These are phyloP conservation scores for Fusarium circinatum DNA, from an alignment of 2,329 filamentous ascomycete species.

Conservation along the genomic window DNA sequence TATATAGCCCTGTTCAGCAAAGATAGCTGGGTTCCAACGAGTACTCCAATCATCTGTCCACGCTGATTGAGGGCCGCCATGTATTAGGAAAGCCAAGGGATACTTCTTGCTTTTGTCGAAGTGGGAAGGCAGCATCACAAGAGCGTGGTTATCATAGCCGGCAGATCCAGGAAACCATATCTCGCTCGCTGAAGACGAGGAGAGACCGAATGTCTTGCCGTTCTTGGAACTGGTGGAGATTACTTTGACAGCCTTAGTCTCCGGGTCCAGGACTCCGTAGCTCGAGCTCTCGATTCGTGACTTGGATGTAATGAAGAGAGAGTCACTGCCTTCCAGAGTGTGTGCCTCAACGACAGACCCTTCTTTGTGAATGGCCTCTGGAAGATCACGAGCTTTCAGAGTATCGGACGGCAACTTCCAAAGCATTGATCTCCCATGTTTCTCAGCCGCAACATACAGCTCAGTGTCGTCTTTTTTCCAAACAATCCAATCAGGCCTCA, in stretches of 20 bases:
- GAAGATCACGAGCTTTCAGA: slow-evolving; percentile 58
- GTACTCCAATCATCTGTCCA: slow-evolving; percentile 83
- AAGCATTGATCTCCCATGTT: slow-evolving; percentile 69
- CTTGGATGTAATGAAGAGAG: slow-evolving; percentile 72
- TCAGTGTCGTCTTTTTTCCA: slow-evolving; percentile 70
- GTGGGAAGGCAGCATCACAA: slow-evolving; percentile 70
- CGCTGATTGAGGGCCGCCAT: slow-evolving; percentile 83
- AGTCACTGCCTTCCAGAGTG: slow-evolving; percentile 58
- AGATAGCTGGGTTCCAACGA: slow-evolving; percentile 87
- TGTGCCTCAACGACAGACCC: slow-evolving; percentile 66
- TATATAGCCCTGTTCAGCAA: slow-evolving; percentile 88
- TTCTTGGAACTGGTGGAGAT: slow-evolving; percentile 73
- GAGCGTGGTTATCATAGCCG: slow-evolving; percentile 74
- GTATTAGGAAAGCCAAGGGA: slow-evolving; percentile 81
- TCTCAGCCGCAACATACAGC: slow-evolving; percentile 80
- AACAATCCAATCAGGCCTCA: slow-evolving; percentile 64
- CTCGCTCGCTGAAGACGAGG: slow-evolving; percentile 57
- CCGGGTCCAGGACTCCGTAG: slow-evolving; percentile 69
- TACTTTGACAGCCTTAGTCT: slow-evolving; percentile 49
- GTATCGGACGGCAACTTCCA: slow-evolving; percentile 70
- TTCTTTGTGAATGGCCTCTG: slow-evolving; percentile 60
- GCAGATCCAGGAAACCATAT: slow-evolving; percentile 76
- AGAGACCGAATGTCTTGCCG: slow-evolving; percentile 74
- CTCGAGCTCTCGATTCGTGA: slow-evolving; percentile 78
- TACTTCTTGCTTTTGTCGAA: slow-evolving; percentile 79